phyloP scores from a whole-genome alignment of 441 rosid genomes.

The Monsonia emarginata region DNA sequence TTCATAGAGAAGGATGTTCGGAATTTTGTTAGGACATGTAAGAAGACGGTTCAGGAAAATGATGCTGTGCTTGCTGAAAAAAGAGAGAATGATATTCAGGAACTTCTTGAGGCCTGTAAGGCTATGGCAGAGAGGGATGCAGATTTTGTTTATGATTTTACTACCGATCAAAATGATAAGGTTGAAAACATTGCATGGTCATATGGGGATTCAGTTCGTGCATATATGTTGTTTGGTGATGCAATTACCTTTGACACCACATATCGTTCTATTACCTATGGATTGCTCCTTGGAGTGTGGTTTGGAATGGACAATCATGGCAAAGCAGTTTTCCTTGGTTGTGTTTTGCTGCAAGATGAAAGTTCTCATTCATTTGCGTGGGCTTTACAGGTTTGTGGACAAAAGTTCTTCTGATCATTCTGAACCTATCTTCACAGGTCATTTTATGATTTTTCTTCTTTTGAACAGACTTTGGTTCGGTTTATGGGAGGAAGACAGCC shows the following conservation, averaged over 20 bases:
- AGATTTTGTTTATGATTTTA: conserved; percentile 53
- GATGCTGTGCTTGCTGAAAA: conserved; percentile 73
- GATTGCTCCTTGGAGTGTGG: conserved; percentile 66
- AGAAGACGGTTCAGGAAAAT: conserved; percentile 71
- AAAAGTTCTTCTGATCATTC: conserved; percentile 21
- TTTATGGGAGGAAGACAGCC: conserved; percentile 75
- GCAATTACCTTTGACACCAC: conserved; percentile 63
- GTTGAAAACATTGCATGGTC: conserved; percentile 84
- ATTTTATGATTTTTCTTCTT: conserved; percentile 29
- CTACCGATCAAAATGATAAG: conserved; percentile 49
- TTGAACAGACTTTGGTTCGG: conserved; percentile 62
- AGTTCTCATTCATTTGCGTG: conserved; percentile 51
- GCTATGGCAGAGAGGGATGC: conserved; percentile 48
- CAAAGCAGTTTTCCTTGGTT: conserved; percentile 56
- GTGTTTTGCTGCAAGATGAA: conserved; percentile 75
- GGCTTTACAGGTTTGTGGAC: conserved; percentile 84
- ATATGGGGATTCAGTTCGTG: conserved; percentile 50
- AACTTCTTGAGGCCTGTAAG: conserved; percentile 74
- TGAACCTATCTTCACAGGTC: conserved; percentile 21
- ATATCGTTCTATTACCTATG: conserved; percentile 69
- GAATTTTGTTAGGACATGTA: conserved; percentile 70
- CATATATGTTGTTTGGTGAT: conserved; percentile 55
- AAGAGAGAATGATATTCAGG: conserved; percentile 54
- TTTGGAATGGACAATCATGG: conserved; percentile 73
- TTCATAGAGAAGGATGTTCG: conserved; percentile 88